Base-by-base conservation (phyloP, 2,329 filamentous ascomycete species). In the Tolypocladium tropicale region DNA sequence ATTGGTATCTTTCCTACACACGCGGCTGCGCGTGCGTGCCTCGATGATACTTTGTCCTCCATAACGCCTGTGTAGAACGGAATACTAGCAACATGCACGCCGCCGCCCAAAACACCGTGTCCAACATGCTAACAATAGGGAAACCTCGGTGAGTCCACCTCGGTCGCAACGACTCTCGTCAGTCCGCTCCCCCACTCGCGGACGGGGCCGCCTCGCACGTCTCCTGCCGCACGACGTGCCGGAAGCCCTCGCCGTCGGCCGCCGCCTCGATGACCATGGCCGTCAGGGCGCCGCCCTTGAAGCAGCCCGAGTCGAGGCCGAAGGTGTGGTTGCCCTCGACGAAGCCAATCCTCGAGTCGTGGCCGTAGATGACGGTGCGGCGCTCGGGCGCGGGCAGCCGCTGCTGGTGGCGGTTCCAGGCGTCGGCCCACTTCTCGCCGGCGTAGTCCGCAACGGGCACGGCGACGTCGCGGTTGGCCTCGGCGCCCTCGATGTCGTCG, bases 271-370 rank as follows among this genome's bases (percentile, higher is more conserved):
- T 81, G 2, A 96, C 77, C 57, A 96, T 70, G 1, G 89, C 92
- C 1, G 88, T 90, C 61, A 99, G 74, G 59, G 83, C 77, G 1
- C 84, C 85, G 12, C 91, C 92, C 59, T 81, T 82, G 3, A 90
- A 84, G 68, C 94, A 97, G 0, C 85, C 86, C 0, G 88, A 89
- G 70, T 97, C 94, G 51, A 97, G 76, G 0, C 94, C 94, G 65
- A 91, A 89, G 4, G 86, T 89, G 70, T 89, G 95, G 52, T 80
- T 77, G 53, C 82, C 64, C 57, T 76, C 62, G 34, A 64, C 66
- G 53, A 95, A 78, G 0, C 90, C 91, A 3, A 74, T 73, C 64
- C 85, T 85, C 25, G 90, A 82, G 68, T 96, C 90, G 68, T 97
- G 93, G 6, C 92, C 92, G 70, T 95, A 96, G 56, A 95, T 79